These are phyloP conservation scores for Hypoxylon sp. DNA, from an alignment of 2,329 filamentous ascomycete genomes.

Conservation along the genomic window DNA sequence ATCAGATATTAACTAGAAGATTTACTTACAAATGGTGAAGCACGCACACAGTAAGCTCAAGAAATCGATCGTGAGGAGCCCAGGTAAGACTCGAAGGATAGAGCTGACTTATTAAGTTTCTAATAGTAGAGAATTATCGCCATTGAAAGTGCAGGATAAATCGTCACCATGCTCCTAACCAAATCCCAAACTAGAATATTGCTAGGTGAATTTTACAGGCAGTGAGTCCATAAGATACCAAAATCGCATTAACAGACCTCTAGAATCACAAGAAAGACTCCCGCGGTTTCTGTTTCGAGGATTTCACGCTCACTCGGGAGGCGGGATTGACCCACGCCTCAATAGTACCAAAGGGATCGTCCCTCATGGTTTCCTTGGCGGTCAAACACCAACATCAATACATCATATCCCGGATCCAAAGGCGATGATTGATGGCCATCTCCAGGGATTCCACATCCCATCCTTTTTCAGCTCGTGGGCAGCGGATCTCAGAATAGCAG, in stretches of 20 bases:
- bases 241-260: not conserved
- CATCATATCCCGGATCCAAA: slow-evolving; percentile 5
- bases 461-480: slow-evolving; percentile 34
- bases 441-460: not conserved
- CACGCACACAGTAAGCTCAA: no score
- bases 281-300: slow-evolving; percentile 32
- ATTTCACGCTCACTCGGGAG: slow-evolving; percentile 14
- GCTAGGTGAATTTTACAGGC: not conserved
- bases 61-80: not conserved
- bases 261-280: slow-evolving; percentile 9
- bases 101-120: not conserved
- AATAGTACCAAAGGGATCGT: slow-evolving; percentile 17
- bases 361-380: slow-evolving; percentile 19
- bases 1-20: not conserved
- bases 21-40: no score
- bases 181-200: slow-evolving; percentile 11
- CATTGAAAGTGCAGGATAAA: not conserved
- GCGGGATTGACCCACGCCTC: slow-evolving; percentile 18
- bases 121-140: not conserved
- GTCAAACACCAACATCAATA: slow-evolving; percentile 13
- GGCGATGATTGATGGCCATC: slow-evolving; percentile 6
- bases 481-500: slow-evolving; percentile 11
- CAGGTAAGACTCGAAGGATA: no score
- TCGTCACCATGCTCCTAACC: not conserved
- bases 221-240: not conserved